A percentile compares a stretch with the other conserved stretches of the same genome.
Conservation (phyloP, 2,329 filamentous ascomycete genomes). For the Knoxdaviesia capensis region DNA sequence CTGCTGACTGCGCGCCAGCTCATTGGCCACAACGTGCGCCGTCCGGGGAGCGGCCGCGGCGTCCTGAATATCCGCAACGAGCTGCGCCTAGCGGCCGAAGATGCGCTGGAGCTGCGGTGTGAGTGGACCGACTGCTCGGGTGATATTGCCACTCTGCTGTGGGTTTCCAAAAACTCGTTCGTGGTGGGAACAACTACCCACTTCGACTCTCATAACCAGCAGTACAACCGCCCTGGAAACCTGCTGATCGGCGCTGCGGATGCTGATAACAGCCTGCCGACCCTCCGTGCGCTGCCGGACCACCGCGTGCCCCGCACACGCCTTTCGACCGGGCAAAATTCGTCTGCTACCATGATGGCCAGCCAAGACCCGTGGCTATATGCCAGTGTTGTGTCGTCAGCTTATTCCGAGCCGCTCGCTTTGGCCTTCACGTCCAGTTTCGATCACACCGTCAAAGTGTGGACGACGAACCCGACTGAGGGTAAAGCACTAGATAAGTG, state of each 20-base stretch:
- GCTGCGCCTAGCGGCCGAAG: slow-evolving; percentile 25
- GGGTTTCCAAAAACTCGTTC: slow-evolving; percentile 32
- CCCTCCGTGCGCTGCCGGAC: slow-evolving; percentile 29
- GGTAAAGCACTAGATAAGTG: slow-evolving; percentile 17
- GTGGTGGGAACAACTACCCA: slow-evolving; percentile 43
- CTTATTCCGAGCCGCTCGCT: slow-evolving; percentile 24
- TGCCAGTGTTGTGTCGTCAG: slow-evolving; percentile 40
- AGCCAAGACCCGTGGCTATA: slow-evolving; percentile 44
- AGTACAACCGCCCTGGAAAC: slow-evolving; percentile 46
- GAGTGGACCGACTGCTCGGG: slow-evolving; percentile 43
- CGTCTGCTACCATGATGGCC: slow-evolving; percentile 32
- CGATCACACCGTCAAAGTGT: slow-evolving; percentile 39
- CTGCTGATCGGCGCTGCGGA: slow-evolving; percentile 30
- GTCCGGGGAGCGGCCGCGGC: too few relatives aligned
- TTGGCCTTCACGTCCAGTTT: slow-evolving; percentile 40
- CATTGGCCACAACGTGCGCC: slow-evolving; percentile 17
- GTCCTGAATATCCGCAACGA: slow-evolving; percentile 24
- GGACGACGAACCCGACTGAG: slow-evolving; percentile 21
- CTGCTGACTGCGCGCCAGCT: slow-evolving; percentile 20
- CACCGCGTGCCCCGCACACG: slow-evolving; percentile 35
- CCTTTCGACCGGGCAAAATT: slow-evolving; percentile 32
- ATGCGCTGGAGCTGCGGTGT: slow-evolving; percentile 25
- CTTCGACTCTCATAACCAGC: slow-evolving; percentile 41
- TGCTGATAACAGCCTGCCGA: slow-evolving; percentile 10
- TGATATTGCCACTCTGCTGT: slow-evolving; percentile 36